These are phyloP conservation scores for Ceratocystiopsis minuta DNA, from an alignment of 2,329 filamentous ascomycete species.

Conservation along the genomic window DNA sequence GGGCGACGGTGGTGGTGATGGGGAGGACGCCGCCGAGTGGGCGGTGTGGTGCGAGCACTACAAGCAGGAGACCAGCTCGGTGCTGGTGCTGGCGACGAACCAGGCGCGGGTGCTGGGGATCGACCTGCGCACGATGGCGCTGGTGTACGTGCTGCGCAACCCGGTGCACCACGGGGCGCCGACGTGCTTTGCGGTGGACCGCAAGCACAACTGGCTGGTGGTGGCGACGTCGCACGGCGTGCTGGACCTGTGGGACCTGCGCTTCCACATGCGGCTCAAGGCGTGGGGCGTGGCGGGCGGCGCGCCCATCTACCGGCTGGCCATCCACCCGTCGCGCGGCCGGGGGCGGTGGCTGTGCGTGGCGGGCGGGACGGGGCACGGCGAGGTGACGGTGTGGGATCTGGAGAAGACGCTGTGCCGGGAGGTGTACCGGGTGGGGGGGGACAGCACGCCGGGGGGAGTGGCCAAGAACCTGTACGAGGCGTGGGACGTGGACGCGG, in stretches of 20 bases:
- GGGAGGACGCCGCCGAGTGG: slow-evolving; percentile 50
- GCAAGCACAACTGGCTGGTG: slow-evolving; percentile 74
- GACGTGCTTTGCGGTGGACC: slow-evolving; percentile 79
- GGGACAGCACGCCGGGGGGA: slow-evolving; percentile 31
- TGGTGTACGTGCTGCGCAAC: slow-evolving; percentile 66
- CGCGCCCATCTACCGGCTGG: slow-evolving; percentile 60
- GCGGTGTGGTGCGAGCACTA: slow-evolving; percentile 89
- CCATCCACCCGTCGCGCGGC: slow-evolving; percentile 60
- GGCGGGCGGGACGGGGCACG: slow-evolving; percentile 68
- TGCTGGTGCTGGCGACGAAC: slow-evolving; percentile 73
- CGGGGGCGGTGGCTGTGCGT: slow-evolving; percentile 76
- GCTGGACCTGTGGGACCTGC: slow-evolving; percentile 84
- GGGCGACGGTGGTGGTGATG: too few relatives aligned
- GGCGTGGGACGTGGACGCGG: slow-evolving; percentile 76
- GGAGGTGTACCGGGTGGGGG: slow-evolving; percentile 65
- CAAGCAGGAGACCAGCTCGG: slow-evolving; percentile 63
- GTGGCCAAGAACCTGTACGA: slow-evolving; percentile 46
- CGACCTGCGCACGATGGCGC: slow-evolving; percentile 71
- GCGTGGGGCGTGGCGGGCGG: slow-evolving; percentile 77
- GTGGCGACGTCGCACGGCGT: slow-evolving; percentile 87
- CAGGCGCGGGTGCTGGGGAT: slow-evolving; percentile 67
- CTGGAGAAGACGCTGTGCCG: slow-evolving; percentile 76
- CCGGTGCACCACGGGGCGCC: slow-evolving; percentile 82
- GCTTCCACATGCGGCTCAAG: slow-evolving; percentile 77
- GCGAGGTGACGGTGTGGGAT: slow-evolving; percentile 91